phyloP scores from a whole-genome alignment of 1,284 basidiomycete species.

The Ganoderma lingzhi region DNA sequence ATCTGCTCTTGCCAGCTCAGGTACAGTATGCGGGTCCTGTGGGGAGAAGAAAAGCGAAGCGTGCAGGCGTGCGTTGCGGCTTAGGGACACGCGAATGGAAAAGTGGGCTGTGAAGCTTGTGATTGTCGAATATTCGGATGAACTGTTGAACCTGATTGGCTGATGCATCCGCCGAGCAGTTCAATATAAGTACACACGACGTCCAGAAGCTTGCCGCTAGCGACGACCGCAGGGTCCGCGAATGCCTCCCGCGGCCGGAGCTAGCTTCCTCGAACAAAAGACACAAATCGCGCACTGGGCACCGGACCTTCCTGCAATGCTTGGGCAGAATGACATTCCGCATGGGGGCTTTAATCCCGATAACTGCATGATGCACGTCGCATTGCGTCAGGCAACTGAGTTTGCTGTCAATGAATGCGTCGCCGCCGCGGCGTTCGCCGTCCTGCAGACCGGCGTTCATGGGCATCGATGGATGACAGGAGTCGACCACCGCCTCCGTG shows the following conservation, averaged over 20 bases:
- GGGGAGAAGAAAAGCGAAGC: not conserved
- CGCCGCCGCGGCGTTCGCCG: not conserved
- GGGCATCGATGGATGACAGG: not conserved
- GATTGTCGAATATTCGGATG: slow-evolving; percentile 20
- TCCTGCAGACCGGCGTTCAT: not conserved
- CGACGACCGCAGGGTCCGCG: slow-evolving; percentile 3
- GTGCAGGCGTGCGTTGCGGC: not conserved
- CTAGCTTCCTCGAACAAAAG: not conserved
- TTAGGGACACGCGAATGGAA: slow-evolving; percentile 8
- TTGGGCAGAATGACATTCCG: not conserved
- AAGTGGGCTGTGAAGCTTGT: slow-evolving; percentile 16
- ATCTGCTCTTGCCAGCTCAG: not conserved
- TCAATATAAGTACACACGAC: not conserved
- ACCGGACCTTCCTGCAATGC: not conserved
- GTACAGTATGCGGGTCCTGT: not conserved
- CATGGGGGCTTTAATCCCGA: not conserved
- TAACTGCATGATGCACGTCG: not conserved
- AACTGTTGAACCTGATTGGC: slow-evolving; percentile 9
- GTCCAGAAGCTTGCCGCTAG: not conserved
- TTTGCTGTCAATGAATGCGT: not conserved
- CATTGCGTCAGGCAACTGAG: not conserved
- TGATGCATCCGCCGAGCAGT: not conserved
- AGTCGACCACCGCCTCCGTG: not conserved
- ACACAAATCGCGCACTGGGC: not conserved
- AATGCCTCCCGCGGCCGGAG: slow-evolving; percentile 10